Percentiles rank a stretch among this genome's conserved stretches.
Conservation (phyloP, 73 alveolate species). For the Paramecium pentaurelia region DNA sequence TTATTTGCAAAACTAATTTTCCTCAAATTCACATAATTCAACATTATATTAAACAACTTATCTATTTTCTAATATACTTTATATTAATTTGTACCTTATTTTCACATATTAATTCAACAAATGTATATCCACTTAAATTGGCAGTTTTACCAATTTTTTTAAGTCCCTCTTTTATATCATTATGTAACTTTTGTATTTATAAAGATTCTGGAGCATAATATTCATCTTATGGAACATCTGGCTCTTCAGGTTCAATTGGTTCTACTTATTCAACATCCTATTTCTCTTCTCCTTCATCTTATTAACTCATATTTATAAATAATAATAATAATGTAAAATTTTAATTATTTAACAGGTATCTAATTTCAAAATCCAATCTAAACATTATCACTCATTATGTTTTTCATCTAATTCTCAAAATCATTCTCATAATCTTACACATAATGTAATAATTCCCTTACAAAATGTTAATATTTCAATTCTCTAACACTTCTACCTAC, state of each 20-base stretch:
- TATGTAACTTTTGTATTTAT: neutral
- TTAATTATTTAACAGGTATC: neutral
- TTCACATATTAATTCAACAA: slow-evolving; percentile 52
- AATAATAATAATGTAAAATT: neutral
- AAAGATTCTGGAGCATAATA: slow-evolving; percentile 54
- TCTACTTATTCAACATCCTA: slow-evolving; percentile 36
- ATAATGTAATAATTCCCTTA: neutral
- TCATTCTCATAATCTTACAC: slow-evolving; percentile 21
- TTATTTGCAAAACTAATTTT: slow-evolving; percentile 55
- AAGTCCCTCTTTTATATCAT: slow-evolving; percentile 9
- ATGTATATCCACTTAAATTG: slow-evolving; percentile 20
- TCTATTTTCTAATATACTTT: slow-evolving; percentile 28
- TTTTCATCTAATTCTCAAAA: neutral
- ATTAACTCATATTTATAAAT: slow-evolving; percentile 9
- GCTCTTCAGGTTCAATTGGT: slow-evolving; percentile 56
- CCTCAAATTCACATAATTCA: slow-evolving; percentile 12
- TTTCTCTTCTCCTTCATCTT: slow-evolving; percentile 36
- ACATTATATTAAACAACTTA: slow-evolving; percentile 5
- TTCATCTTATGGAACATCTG: slow-evolving; percentile 59
- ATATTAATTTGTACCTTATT: neutral
- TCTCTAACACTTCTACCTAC: neutral
- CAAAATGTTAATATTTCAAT: neutral
- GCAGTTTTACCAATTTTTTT: slow-evolving; percentile 61
- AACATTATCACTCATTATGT: neutral
- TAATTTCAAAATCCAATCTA: neutral